Evolutionary conservation across 495 filamentous ascomycete genomes (phyloP).

Genomic region (Patellaria atrata): DNA sequence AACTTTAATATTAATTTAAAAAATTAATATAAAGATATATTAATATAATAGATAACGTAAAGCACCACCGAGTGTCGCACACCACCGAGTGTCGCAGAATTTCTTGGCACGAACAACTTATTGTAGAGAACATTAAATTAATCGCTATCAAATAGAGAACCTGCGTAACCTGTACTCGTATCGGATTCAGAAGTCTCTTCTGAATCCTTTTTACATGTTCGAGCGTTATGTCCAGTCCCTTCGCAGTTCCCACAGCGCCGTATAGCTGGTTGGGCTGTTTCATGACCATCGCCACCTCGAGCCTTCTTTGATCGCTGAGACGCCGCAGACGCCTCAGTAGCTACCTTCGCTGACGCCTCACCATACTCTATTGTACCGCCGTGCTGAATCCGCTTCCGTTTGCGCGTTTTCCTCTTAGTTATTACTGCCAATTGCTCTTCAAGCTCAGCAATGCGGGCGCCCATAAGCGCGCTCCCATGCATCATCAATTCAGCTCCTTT

Average conservation of each 20-base stretch:
- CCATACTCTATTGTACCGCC: conserved; percentile 7
- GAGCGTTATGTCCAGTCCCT: conserved; percentile 9
- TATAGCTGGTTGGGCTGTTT: conserved; percentile 4
- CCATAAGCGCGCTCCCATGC: conserved; percentile 2
- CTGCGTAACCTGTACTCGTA: conserved; percentile 3
- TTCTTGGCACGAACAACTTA: conserved; percentile 6
- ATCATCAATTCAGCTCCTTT: conserved; percentile 11
- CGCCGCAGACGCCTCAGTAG: conserved; percentile 1
- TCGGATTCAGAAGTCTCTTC: conserved; percentile 8
- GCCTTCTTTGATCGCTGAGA: conserved; percentile 8
- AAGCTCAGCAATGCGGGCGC: conserved; percentile 6
- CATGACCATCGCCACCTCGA: conserved; percentile 5
- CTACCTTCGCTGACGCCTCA: conserved; percentile 2
- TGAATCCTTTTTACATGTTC: conserved; percentile 8
- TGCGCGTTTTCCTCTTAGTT: conserved; percentile 3
- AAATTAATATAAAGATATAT: too few relatives aligned
- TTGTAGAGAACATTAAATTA: conserved; percentile 1
- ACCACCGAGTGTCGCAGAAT: conserved; percentile 2
- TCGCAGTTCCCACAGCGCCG: conserved; percentile 9
- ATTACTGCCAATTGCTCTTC: conserved; percentile 4
- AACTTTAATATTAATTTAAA: too few relatives aligned
- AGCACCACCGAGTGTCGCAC: conserved; percentile 1
- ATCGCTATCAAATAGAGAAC: conserved; percentile 6
- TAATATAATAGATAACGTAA: too few relatives aligned
- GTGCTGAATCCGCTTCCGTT: conserved; percentile 8